These are phyloP conservation scores for Chalaropsis ovoidea DNA, from an alignment of 2,329 filamentous ascomycete genomes.

Conservation along the genomic window DNA sequence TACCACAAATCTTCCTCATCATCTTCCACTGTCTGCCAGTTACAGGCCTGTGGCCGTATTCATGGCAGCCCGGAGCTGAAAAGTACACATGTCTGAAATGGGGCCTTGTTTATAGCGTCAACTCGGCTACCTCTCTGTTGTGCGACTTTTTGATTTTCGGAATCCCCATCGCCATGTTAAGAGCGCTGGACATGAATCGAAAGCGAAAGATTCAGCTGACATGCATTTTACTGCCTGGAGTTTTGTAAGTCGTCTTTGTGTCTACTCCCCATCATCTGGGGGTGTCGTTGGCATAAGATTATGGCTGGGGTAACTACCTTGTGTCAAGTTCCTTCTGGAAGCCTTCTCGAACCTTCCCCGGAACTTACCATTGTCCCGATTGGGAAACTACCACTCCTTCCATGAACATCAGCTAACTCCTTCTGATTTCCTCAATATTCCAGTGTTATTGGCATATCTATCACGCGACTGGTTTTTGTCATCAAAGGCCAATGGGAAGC, in stretches of 20 bases:
- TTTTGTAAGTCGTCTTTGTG: conserved; percentile 34
- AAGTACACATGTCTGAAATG: conserved; percentile 40
- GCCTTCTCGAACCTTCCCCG: not conserved
- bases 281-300: too few relatives aligned
- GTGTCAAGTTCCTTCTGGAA: not conserved
- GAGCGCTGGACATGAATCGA: conserved; percentile 36
- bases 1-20: conserved; percentile 42
- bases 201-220: conserved; percentile 40
- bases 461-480: conserved; percentile 39
- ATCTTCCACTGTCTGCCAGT: conserved; percentile 44
- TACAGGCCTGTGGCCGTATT: conserved; percentile 44
- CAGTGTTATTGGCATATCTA: conserved; percentile 42
- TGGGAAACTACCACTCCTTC: not conserved
- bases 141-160: conserved; percentile 44
- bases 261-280: not conserved
- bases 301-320: not conserved
- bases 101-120: conserved; percentile 44
- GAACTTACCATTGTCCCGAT: not conserved
- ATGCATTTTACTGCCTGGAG: conserved; percentile 41
- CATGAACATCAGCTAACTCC: not conserved
- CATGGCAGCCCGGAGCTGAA: conserved; percentile 35
- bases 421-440: not conserved
- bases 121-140: conserved; percentile 40
- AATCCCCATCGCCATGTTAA: conserved; percentile 41
- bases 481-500: conserved; percentile 39